Evolutionary conservation across 108 stramenopile species (phyloP).

Genomic region (Chaetoceros tenuissimus): DNA sequence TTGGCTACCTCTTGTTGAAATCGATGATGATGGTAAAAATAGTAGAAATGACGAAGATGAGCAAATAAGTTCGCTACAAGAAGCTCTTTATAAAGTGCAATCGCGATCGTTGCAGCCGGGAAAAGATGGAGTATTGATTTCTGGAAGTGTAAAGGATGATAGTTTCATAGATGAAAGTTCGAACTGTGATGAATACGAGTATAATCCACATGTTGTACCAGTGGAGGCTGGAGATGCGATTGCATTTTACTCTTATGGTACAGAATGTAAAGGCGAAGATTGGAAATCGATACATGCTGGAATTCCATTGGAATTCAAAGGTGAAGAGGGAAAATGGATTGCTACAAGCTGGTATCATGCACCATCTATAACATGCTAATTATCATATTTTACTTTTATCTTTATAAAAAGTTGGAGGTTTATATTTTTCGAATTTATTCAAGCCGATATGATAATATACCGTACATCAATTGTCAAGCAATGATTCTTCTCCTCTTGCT

Average conservation of each 20-base stretch:
- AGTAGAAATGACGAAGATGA: constrained; percentile 6
- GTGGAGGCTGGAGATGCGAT: constrained; percentile 42
- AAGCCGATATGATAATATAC: no score
- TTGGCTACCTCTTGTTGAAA: constrained; percentile 54
- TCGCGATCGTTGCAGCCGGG: constrained; percentile 4
- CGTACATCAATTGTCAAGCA: no score
- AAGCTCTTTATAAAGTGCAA: background rate
- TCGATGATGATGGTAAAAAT: constrained; percentile 3
- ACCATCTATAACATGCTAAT: background rate
- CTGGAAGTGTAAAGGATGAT: constrained; percentile 1
- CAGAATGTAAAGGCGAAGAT: constrained; percentile 21
- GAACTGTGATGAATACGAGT: background rate
- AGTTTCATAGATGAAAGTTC: constrained; percentile 4
- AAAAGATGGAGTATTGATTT: constrained; percentile 5
- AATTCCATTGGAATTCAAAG: constrained; percentile 16
- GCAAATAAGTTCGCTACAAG: background rate
- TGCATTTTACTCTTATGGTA: constrained; percentile 42
- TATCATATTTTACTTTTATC: no score
- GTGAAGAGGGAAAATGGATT: constrained; percentile 30
- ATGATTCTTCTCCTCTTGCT: no score
- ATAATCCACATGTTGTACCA: constrained; percentile 2
- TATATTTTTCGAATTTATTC: no score
- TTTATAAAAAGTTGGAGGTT: no score
- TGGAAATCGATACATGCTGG: constrained; percentile 54
- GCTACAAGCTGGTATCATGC: constrained; percentile 39